Evolutionary conservation across 805 yeast species (phyloP), one percentile per base, ranked within the genome.

Genomic region (Priceomyces fermenticarens): DNA sequence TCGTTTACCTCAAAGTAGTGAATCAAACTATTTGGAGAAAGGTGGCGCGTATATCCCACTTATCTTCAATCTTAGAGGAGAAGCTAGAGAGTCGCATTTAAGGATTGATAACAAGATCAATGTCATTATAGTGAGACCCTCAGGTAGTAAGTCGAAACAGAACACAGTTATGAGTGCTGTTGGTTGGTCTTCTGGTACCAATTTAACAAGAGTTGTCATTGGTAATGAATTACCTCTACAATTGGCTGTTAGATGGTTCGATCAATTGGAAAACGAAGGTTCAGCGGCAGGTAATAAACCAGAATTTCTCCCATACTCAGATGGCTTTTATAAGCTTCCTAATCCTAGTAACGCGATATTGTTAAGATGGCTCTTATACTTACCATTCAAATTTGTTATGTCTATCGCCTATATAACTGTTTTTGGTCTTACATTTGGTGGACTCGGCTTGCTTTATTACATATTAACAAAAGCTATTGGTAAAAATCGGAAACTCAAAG

Each of bases 21-120:
- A 65, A 36, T 64, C 64, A 29, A 62, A 67, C 40, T 63, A 67
- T 32, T 65, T 72, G 28, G 71, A 63, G 40, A 59, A 62, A 48
- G 72, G 71, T 5, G 72, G 73, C 2, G 75, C 77, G 6, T 63
- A 55, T 28, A 63, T 83, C 10, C 90, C 91, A 4, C 59, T 84
- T 41, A 73, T 79, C 5, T 70, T 85, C 55, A 77, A 78, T 50
- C 63, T 85, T 40, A 72, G 88, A 48, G 91, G 91, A 3, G 75
- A 75, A 44, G 72, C 83, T 30, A 80, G 79, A 49, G 81, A 80
- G 34, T 72, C 82, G 31, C 90, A 85, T 61, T 62, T 85, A 43
- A 89, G 85, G 49, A 61, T 84, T 35, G 89, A 85, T 53, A 64
- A 77, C 7, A 57, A 68, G 26, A 35, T 84, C 53, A 83, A 82